Evolutionary conservation across 768 basidiomycete genomes (phyloP).

Genomic region (Baorangia bicolor): DNA sequence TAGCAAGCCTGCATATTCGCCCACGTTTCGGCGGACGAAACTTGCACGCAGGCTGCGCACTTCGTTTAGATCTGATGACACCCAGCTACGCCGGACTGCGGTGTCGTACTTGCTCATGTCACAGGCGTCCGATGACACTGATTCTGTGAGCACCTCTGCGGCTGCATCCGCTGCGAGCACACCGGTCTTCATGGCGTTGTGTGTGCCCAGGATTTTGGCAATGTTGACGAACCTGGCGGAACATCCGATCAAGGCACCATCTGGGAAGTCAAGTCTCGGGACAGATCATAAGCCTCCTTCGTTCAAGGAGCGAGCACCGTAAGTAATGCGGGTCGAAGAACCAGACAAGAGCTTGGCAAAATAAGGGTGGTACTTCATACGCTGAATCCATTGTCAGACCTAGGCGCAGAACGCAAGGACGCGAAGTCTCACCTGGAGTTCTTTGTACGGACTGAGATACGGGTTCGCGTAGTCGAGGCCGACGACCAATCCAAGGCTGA

Average conservation of each 20-base stretch:
- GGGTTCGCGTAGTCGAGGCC: no score
- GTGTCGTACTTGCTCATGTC: no score
- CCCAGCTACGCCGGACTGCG: conserved; percentile 85
- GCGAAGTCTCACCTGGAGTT: conserved; percentile 70
- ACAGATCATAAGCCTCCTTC: conserved; percentile 93
- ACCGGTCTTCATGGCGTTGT: no score
- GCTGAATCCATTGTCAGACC: conserved; percentile 36
- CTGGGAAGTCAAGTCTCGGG: conserved; percentile 86
- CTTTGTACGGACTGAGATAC: conserved; percentile 90
- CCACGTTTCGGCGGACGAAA: conserved; percentile 75
- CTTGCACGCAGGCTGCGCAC: conserved; percentile 90
- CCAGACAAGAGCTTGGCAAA: no score
- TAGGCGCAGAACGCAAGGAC: not conserved
- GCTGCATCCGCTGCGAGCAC: conserved; percentile 95
- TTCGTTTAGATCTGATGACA: conserved; percentile 82
- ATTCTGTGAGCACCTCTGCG: conserved; percentile 52
- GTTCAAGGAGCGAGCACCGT: no score
- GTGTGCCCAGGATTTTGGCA: no score
- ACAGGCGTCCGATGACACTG: no score
- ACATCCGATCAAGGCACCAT: conserved; percentile 92
- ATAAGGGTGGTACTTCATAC: no score
- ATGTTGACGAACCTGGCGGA: no score
- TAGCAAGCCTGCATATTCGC: conserved; percentile 84
- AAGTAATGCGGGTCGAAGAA: no score
- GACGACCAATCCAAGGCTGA: no score